phyloP scores from a whole-genome alignment of 805 yeast species.

The Candida loeiensis region DNA sequence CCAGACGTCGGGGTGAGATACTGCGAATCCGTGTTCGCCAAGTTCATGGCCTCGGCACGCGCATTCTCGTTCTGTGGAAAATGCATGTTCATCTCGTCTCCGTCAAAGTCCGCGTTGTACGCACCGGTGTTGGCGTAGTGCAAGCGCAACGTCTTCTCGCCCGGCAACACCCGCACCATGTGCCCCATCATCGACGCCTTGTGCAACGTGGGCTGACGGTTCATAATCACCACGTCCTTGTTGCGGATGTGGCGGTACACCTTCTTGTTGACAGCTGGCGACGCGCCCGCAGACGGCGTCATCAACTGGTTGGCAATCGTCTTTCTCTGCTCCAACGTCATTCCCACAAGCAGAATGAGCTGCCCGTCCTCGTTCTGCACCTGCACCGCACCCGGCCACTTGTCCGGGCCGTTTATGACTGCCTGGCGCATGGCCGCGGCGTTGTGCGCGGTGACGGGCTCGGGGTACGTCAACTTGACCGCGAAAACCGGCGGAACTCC shows the following conservation, averaged over 20 bases:
- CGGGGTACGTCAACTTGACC: constrained; percentile 91
- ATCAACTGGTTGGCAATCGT: constrained; percentile 90
- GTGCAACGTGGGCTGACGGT: constrained; percentile 98
- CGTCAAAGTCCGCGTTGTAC: constrained; percentile 97
- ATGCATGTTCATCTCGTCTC: constrained; percentile 99
- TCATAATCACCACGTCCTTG: constrained; percentile 95
- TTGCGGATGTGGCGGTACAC: constrained; percentile 93
- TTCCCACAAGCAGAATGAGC: constrained; percentile 73
- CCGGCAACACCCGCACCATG: constrained; percentile 92
- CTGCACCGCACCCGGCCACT: constrained; percentile 98
- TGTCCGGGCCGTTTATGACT: constrained; percentile 94
- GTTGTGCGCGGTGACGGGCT: constrained; percentile 92
- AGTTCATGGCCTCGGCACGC: constrained; percentile 88
- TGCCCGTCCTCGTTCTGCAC: constrained; percentile 95
- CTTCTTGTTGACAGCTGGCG: constrained; percentile 72
- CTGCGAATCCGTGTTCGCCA: constrained; percentile 97
- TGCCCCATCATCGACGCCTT: constrained; percentile 99
- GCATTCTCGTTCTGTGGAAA: constrained; percentile 98
- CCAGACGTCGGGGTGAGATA: constrained; percentile 98
- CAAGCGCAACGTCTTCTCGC: constrained; percentile 92
- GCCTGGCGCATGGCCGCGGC: constrained; percentile 89
- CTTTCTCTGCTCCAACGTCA: constrained; percentile 91
- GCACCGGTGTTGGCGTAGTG: constrained; percentile 99
- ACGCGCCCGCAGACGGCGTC: constrained; percentile 72
- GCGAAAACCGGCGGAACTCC: constrained; percentile 99